Percentiles rank a stretch among this genome's conserved stretches.
These are phyloP conservation scores for Tetrastigma voinierianum DNA, from an alignment of 164 flowering plant species.

Conservation along the genomic window DNA sequence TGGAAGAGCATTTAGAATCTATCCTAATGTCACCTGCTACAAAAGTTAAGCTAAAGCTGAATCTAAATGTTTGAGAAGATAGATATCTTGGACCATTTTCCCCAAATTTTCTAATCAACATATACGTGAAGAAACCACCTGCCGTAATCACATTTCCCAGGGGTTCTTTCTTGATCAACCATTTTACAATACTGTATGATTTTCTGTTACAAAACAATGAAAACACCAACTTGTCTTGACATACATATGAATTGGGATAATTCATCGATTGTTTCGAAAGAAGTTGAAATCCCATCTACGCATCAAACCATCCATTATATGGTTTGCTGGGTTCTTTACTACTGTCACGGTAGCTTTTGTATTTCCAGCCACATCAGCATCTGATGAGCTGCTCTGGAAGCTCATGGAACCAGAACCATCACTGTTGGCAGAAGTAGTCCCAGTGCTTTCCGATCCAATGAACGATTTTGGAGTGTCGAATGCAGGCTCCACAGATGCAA, in stretches of 20 bases:
- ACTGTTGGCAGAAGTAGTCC: constrained; percentile 18
- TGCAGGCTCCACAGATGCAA: constrained; percentile 5
- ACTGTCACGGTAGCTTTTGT: constrained; percentile 72
- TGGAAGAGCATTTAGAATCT: no score
- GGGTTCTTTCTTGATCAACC: neutral
- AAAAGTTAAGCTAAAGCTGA: no score
- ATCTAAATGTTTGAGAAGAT: no score
- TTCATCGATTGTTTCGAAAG: constrained; percentile 45
- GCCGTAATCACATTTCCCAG: no score
- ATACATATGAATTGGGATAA: neutral
- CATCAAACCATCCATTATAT: constrained; percentile 69
- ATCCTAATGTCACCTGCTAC: no score
- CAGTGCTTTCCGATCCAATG: constrained; percentile 16
- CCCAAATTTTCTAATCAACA: no score
- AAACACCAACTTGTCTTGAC: neutral
- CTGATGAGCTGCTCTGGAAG: constrained; percentile 32
- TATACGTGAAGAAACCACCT: no score
- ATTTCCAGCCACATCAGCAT: constrained; percentile 39
- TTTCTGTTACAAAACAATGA: constrained; percentile 22
- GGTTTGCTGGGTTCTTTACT: constrained; percentile 49
- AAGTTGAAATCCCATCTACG: constrained; percentile 89
- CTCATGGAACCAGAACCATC: constrained; percentile 30
- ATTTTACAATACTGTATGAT: constrained; percentile 15
- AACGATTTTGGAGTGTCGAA: constrained; percentile 11
- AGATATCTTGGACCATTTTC: no score